Percentiles rank a stretch among this genome's conserved stretches.
These are phyloP conservation scores for Taxillus chinensis DNA, from an alignment of 164 flowering plant species.

Conservation along the genomic window DNA sequence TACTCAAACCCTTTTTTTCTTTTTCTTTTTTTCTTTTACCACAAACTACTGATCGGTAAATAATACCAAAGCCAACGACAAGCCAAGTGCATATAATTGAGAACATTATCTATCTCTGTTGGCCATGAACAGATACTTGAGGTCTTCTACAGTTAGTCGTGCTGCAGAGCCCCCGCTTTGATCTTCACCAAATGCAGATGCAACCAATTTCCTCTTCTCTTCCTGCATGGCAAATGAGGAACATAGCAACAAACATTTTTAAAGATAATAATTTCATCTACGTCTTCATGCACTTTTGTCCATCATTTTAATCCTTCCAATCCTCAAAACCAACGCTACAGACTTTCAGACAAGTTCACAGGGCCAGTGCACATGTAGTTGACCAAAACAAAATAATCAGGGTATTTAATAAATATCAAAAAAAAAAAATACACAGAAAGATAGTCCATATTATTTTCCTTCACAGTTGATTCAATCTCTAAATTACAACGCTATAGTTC, in stretches of 20 bases:
- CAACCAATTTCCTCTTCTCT: constrained; percentile 90
- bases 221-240: constrained; percentile 38
- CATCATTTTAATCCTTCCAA: not conserved
- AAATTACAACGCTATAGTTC: too few species aligned
- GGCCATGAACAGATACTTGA: constrained; percentile 63
- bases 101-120: not conserved
- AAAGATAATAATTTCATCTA: not conserved
- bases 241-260: too few species aligned
- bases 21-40: not conserved
- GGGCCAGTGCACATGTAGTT: too few species aligned
- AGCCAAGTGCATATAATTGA: not conserved
- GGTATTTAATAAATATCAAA: too few species aligned
- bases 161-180: constrained; percentile 44
- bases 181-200: constrained; percentile 97
- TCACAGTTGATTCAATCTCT: too few species aligned
- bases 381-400: too few species aligned
- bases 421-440: too few species aligned
- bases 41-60: not conserved
- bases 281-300: not conserved
- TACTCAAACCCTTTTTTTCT: too few species aligned
- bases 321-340: too few species aligned
- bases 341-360: too few species aligned
- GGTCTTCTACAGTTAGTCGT: constrained; percentile 79
- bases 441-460: too few species aligned
- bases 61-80: not conserved